A percentile compares a stretch with the other conserved stretches of the same genome.
Evolutionary conservation across 2,329 filamentous ascomycete genomes (phyloP).

Genomic region (Diaporthe eres): DNA sequence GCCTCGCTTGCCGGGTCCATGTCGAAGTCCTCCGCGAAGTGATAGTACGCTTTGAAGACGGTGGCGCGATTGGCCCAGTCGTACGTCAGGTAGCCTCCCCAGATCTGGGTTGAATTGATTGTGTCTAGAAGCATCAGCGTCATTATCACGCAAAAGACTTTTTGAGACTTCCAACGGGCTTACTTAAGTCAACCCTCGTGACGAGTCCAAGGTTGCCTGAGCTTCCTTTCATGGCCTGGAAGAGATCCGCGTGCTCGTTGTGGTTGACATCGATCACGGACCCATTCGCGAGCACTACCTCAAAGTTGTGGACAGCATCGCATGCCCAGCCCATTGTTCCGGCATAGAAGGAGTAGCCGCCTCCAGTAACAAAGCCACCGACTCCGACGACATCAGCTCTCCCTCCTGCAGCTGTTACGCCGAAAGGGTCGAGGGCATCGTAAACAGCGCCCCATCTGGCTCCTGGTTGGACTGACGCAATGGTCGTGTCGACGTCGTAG

Average conservation of each 20-base stretch:
- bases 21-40: slow-evolving; percentile 49
- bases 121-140: slow-evolving; percentile 35
- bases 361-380: slow-evolving; percentile 46
- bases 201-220: slow-evolving; percentile 61
- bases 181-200: slow-evolving; percentile 47
- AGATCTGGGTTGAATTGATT: slow-evolving; percentile 47
- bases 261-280: slow-evolving; percentile 57
- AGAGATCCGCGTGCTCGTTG: slow-evolving; percentile 56
- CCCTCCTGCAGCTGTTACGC: slow-evolving; percentile 44
- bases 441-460: slow-evolving; percentile 48
- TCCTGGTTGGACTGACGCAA: slow-evolving; percentile 50
- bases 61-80: slow-evolving; percentile 44
- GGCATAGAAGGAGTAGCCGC: slow-evolving; percentile 50
- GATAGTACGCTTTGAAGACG: slow-evolving; percentile 48
- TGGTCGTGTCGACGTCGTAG: slow-evolving; percentile 47
- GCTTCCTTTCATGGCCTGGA: slow-evolving; percentile 62
- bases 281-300: slow-evolving; percentile 61
- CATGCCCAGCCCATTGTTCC: slow-evolving; percentile 56
- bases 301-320: slow-evolving; percentile 58
- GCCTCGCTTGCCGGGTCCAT: slow-evolving; percentile 48
- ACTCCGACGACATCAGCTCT: slow-evolving; percentile 46
- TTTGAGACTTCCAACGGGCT: not conserved
- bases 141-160: not conserved
- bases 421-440: slow-evolving; percentile 42
- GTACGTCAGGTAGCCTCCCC: slow-evolving; percentile 49